phyloP scores from a whole-genome alignment of 108 stramenopile species.

The Licmophora abbreviata region DNA sequence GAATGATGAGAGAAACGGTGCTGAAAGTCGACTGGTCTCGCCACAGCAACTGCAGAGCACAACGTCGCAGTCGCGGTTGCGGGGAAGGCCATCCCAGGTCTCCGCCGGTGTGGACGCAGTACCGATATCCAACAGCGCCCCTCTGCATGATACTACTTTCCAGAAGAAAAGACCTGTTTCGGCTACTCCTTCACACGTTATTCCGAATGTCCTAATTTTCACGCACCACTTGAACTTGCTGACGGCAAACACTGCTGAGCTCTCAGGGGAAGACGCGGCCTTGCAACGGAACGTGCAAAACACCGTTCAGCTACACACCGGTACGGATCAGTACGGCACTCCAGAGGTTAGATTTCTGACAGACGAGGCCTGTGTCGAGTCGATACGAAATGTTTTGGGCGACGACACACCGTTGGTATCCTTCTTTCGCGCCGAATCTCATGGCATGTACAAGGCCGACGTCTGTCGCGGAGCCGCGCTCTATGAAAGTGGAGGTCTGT shows the following conservation, averaged over 20 bases:
- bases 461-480: constrained; percentile 75
- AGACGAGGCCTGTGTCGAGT: constrained; percentile 49
- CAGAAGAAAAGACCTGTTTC: too few relatives aligned
- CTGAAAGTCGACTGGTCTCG: too few relatives aligned
- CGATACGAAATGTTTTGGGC: constrained; percentile 12
- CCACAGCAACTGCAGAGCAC: too few relatives aligned
- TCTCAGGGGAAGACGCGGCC: constrained; percentile 38
- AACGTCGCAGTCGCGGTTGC: too few relatives aligned
- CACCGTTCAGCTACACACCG: constrained; percentile 37
- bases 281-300: constrained; percentile 39
- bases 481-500: constrained; percentile 67
- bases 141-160: too few relatives aligned
- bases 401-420: constrained; percentile 25
- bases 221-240: constrained; percentile 63
- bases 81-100: too few relatives aligned
- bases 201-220: constrained; percentile 60
- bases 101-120: too few relatives aligned
- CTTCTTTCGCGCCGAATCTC: constrained; percentile 40
- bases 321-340: too few relatives aligned
- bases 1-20: too few relatives aligned
- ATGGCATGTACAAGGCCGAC: constrained; percentile 83
- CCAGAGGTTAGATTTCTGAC: constrained; percentile 49
- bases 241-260: constrained; percentile 15
- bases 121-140: too few relatives aligned
- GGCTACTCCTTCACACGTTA: constrained; percentile 15